phyloP scores from a whole-genome alignment of 169 alveolate species.

The Cryptosporidium tyzzeri region DNA sequence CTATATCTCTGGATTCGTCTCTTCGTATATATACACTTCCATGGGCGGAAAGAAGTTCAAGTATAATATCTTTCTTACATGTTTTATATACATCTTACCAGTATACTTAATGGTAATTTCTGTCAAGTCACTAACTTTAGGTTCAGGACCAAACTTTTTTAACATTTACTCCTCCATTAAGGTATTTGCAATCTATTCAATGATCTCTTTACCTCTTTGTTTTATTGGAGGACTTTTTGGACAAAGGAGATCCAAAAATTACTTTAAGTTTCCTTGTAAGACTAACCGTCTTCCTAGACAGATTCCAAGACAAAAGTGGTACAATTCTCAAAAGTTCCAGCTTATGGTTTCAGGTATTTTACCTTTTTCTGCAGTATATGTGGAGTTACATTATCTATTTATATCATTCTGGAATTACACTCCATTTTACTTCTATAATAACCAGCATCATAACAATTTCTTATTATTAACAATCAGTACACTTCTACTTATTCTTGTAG shows the following conservation, averaged over 20 bases:
- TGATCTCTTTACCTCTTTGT: conserved; percentile 61
- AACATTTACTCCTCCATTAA: conserved; percentile 36
- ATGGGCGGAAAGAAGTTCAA: conserved; percentile 70
- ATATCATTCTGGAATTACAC: conserved; percentile 68
- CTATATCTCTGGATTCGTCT: conserved; percentile 53
- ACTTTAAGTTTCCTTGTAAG: conserved; percentile 64
- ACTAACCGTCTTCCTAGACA: conserved; percentile 73
- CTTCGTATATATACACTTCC: conserved; percentile 59
- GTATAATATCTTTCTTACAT: conserved; percentile 45
- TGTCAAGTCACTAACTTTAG: conserved; percentile 38
- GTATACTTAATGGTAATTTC: conserved; percentile 35
- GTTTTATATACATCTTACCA: conserved; percentile 54
- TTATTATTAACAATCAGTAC: conserved; percentile 46
- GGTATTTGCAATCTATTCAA: conserved; percentile 24
- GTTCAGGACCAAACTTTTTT: conserved; percentile 10
- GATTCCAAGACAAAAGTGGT: conserved; percentile 73
- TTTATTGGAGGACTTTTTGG: conserved; percentile 70
- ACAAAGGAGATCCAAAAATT: conserved; percentile 23
- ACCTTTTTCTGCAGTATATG: conserved; percentile 67
- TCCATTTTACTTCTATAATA: conserved; percentile 62
- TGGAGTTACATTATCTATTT: conserved; percentile 54
- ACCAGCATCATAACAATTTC: conserved; percentile 44
- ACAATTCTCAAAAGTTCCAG: conserved; percentile 59
- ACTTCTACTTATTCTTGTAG: conserved; percentile 45
- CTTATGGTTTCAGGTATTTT: conserved; percentile 56